Base-by-base conservation (phyloP, 257 asterid genomes). In the Capsicum pubescens region DNA sequence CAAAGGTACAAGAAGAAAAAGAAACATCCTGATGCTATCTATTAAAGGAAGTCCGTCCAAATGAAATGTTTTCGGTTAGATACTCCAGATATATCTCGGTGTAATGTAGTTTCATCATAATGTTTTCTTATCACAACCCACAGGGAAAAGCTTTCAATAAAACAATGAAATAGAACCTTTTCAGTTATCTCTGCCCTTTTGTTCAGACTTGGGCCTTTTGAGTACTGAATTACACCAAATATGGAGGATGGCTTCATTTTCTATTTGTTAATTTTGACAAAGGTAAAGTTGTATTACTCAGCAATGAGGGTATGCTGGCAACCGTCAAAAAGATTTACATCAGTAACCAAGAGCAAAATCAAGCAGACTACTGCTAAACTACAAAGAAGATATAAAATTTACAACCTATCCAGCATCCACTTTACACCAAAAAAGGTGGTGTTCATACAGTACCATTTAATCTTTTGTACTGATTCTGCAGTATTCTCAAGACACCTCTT, bases 151-250 rank as follows among this genome's bases (percentile, higher is more conserved):
- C 52, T 19, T 68, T 68, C 76, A 15, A 36, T 36, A 68, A 17
- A 7, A 36, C 36, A 36, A 68, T 36, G 3, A 68, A 21, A 36
- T 68, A 68, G 7, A 68, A 68, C 7, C 76, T 68, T 36, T 14
- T 68, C 46, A 68, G 12, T 68, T 68, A 68, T 68, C 52, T 36
- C 21, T 68, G 7, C 76, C 26, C 76, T 68, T 67, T 0, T 67
- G 76, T 67, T 67, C 36, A 67, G 21, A 67, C 72, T 32, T 66
- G 74, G 74, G 74, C 7, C 74, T 13, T 36, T 68, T 68, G 76
- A 68, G 76, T 19, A 68, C 52, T 36, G 21, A 68, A 68, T 68
- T 36, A 68, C 46, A 68, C 76, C 52, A 68, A 15, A 68, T 68
- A 68, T 68, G 76, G 50, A 36, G 50, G 52, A 36, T 68, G 76